Evolutionary conservation across 2,329 filamentous ascomycete species (phyloP).

Genomic region (Aureobasidium sp.): DNA sequence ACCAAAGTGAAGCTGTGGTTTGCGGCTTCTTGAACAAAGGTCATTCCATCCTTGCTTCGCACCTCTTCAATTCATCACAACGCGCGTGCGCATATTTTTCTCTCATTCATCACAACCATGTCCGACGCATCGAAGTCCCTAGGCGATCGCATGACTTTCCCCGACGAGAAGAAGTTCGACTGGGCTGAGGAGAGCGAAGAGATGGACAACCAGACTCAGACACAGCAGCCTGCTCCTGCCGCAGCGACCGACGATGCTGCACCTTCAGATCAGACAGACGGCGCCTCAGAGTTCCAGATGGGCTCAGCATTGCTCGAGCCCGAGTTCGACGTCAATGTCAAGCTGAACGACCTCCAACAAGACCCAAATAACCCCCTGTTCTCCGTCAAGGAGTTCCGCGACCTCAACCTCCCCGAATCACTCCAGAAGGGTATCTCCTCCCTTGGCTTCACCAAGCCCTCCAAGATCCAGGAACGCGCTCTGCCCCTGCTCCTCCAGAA

Average conservation of each 20-base stretch:
- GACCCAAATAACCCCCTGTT: constrained; percentile 82
- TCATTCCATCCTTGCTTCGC: not conserved
- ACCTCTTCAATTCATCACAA: not conserved
- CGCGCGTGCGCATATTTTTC: not conserved
- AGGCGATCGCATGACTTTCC: constrained; percentile 24
- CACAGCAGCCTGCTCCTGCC: not conserved
- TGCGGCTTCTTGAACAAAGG: not conserved
- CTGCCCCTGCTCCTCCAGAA: constrained; percentile 80
- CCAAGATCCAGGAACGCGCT: constrained; percentile 95
- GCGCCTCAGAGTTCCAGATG: constrained; percentile 35
- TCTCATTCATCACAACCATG: constrained; percentile 1
- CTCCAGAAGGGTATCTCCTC: constrained; percentile 71
- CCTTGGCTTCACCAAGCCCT: constrained; percentile 89
- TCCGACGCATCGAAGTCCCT: constrained; percentile 19
- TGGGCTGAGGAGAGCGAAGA: constrained; percentile 29
- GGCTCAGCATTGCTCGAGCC: constrained; percentile 52
- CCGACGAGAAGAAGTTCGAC: constrained; percentile 20
- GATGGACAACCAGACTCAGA: constrained; percentile 15
- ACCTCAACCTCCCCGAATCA: constrained; percentile 69
- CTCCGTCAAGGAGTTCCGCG: constrained; percentile 75
- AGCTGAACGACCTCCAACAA: constrained; percentile 79
- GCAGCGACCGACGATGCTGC: not conserved
- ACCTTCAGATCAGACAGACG: constrained; percentile 31
- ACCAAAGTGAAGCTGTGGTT: not conserved
- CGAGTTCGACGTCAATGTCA: constrained; percentile 84